Evolutionary conservation across 179 eudicot genomes (phyloP).

Genomic region (Silene coronaria): DNA sequence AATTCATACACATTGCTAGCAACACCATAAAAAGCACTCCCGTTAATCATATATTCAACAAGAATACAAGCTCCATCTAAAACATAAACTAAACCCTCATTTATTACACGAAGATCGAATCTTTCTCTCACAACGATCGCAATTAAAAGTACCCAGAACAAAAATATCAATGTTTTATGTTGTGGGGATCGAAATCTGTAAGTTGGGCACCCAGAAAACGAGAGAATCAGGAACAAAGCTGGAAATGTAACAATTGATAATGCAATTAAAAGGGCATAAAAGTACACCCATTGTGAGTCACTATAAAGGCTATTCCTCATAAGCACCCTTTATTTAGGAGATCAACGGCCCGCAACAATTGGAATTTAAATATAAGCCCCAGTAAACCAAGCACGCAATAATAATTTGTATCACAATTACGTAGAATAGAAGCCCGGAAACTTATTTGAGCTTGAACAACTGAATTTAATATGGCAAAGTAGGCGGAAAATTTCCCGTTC

Average conservation of each 20-base stretch:
- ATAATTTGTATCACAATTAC: too few species aligned
- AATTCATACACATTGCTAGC: conserved; percentile 39
- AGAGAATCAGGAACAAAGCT: conserved; percentile 39
- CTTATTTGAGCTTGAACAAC: too few species aligned
- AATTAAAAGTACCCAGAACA: conserved; percentile 68
- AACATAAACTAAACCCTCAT: conserved; percentile 45
- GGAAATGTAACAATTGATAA: conserved; percentile 60
- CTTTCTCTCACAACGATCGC: conserved; percentile 42
- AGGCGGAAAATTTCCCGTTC: too few species aligned
- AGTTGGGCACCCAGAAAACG: conserved; percentile 49
- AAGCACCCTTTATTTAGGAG: too few species aligned
- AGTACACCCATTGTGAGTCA: too few species aligned
- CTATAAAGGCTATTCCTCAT: too few species aligned
- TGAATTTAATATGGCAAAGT: too few species aligned
- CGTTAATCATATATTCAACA: conserved; percentile 47
- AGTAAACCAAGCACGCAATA: too few species aligned
- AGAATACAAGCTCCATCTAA: conserved; percentile 49
- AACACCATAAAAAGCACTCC: conserved; percentile 49
- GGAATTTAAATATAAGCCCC: too few species aligned
- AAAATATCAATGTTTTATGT: conserved; percentile 43
- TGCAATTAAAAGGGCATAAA: conserved; percentile 50
- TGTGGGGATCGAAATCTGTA: conserved; percentile 50
- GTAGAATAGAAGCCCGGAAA: too few species aligned
- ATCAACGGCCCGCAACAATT: too few species aligned
- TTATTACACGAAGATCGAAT: conserved; percentile 26